Conservation (phyloP, 1,284 basidiomycete genomes). For the Phaffia rhodozyma region DNA sequence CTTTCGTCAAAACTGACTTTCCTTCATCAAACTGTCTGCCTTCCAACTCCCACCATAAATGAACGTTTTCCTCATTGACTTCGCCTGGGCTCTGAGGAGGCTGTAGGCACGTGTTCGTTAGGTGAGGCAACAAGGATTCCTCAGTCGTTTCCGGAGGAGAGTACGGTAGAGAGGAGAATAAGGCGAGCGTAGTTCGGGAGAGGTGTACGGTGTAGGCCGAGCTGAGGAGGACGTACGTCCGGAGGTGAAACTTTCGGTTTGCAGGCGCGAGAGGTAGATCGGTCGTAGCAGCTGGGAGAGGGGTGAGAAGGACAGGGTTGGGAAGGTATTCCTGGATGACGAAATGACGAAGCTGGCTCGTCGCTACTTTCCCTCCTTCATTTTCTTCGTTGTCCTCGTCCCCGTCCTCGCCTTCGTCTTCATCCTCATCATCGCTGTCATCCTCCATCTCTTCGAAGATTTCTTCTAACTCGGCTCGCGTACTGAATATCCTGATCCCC, state of each 20-base stretch:
- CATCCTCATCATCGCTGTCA: slow-evolving; percentile 38
- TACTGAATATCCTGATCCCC: slow-evolving; percentile 84
- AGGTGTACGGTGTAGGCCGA: slow-evolving; percentile 68
- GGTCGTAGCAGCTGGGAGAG: slow-evolving; percentile 29
- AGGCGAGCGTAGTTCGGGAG: slow-evolving; percentile 54
- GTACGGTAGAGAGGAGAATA: slow-evolving; percentile 31
- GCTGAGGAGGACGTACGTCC: slow-evolving; percentile 79
- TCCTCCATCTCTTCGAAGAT: slow-evolving; percentile 83
- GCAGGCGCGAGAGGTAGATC: slow-evolving; percentile 19
- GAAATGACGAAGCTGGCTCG: slow-evolving; percentile 86
- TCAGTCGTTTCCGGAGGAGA: slow-evolving; percentile 2
- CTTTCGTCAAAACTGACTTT: slow-evolving; percentile 30
- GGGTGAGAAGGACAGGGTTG: slow-evolving; percentile 64
- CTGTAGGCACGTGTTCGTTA: slow-evolving; percentile 96
- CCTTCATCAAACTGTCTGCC: slow-evolving; percentile 44
- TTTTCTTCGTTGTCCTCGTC: slow-evolving; percentile 18
- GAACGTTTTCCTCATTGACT: slow-evolving; percentile 46
- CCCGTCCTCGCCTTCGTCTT: slow-evolving; percentile 34
- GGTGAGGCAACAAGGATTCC: slow-evolving; percentile 52
- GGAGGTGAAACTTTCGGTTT: slow-evolving; percentile 68
- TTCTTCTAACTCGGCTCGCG: slow-evolving; percentile 53
- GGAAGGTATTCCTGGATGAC: slow-evolving; percentile 84
- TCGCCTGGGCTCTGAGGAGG: slow-evolving; percentile 33
- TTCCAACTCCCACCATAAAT: slow-evolving; percentile 62
- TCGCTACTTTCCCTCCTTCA: slow-evolving; percentile 49